Conservation (phyloP, 2,329 filamentous ascomycete species). For the Byssothecium circinans region DNA sequence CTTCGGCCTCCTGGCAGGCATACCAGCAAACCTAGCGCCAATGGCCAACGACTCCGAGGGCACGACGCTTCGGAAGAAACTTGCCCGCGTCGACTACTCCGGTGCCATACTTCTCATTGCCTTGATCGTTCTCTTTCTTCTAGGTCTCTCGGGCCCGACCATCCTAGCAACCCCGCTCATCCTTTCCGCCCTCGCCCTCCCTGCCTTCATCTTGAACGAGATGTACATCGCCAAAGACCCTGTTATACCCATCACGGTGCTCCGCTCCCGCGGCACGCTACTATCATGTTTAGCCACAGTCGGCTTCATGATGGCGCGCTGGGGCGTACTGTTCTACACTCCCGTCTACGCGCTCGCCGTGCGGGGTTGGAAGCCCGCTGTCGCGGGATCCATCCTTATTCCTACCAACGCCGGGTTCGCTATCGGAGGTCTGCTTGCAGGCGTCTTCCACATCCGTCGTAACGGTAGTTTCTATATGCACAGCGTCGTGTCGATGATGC, state of each 20-base stretch:
- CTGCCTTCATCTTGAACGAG: conserved; percentile 64
- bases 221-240: conserved; percentile 66
- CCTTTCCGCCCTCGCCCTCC: conserved; percentile 56
- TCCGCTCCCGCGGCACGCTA: conserved; percentile 70
- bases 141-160: conserved; percentile 65
- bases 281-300: conserved; percentile 74
- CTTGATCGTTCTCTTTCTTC: conserved; percentile 72
- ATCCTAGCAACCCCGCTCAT: conserved; percentile 63
- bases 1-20: conserved; percentile 63
- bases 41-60: conserved; percentile 42
- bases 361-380: conserved; percentile 67
- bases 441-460: conserved; percentile 74
- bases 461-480: conserved; percentile 72
- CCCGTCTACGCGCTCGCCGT: conserved; percentile 80
- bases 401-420: conserved; percentile 83
- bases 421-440: conserved; percentile 70
- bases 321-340: conserved; percentile 78
- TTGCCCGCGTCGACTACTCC: conserved; percentile 72
- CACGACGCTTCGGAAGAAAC: conserved; percentile 53
- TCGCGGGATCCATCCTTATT: conserved; percentile 74
- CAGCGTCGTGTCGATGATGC: conserved; percentile 59
- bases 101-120: conserved; percentile 59
- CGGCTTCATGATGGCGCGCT: conserved; percentile 78
- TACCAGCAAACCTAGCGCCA: conserved; percentile 54
- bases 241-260: conserved; percentile 71